Evolutionary conservation across 768 basidiomycete genomes (phyloP).

Genomic region (Basidioascus undulatus): DNA sequence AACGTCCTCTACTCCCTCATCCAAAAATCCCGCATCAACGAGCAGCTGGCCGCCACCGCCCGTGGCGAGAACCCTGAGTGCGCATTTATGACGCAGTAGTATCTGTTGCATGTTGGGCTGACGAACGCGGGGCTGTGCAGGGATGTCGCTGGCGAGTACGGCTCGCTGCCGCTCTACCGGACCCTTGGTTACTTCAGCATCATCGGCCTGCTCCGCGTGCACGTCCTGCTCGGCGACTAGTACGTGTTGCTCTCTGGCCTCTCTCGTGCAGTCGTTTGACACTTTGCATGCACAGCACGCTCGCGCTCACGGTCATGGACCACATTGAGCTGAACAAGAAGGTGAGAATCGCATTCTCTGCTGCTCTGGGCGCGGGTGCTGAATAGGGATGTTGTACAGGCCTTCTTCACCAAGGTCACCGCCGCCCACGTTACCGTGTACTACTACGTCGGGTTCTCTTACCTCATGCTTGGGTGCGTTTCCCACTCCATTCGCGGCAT

Average conservation of each 20-base stretch:
- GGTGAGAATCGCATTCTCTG: constrained; percentile 18
- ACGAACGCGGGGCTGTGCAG: constrained; percentile 21
- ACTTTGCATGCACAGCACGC: constrained; percentile 29
- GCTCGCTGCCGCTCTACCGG: constrained; percentile 65
- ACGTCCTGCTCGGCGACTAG: constrained; percentile 89
- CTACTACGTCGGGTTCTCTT: constrained; percentile 93
- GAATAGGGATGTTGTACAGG: no score
- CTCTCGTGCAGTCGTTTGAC: constrained; percentile 11
- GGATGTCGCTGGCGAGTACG: constrained; percentile 75
- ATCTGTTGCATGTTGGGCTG: neutral
- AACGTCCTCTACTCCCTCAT: constrained; percentile 97
- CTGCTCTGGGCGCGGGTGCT: no score
- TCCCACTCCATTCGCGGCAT: no score
- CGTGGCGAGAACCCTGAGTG: constrained; percentile 47
- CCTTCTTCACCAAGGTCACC: constrained; percentile 78
- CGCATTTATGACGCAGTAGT: neutral
- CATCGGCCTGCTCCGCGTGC: constrained; percentile 82
- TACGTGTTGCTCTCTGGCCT: no score
- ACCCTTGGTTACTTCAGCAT: constrained; percentile 93
- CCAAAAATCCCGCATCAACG: constrained; percentile 87
- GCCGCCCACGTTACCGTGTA: constrained; percentile 90
- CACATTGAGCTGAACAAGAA: constrained; percentile 80
- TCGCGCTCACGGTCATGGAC: constrained; percentile 86
- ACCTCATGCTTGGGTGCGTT: constrained; percentile 84
- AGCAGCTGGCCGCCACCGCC: constrained; percentile 63